Base-by-base conservation (phyloP, 352 stramenopile species). In the Hyphochytrium catenoides region DNA sequence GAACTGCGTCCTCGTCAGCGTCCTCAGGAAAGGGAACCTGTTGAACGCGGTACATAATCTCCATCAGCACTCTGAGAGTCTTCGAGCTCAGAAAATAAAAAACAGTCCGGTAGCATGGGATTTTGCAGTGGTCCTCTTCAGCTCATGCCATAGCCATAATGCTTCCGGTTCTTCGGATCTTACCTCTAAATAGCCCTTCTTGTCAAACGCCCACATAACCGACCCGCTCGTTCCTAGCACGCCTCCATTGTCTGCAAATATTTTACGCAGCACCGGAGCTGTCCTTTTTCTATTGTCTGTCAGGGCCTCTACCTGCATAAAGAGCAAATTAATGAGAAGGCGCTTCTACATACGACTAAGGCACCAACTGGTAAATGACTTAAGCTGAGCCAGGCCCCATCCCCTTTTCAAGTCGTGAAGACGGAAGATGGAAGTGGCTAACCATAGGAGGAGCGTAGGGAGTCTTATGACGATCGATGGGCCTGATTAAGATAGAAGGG, bases 261-360 rank as follows among this genome's bases (percentile, higher is more conserved):
- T 66, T 42, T 76, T 59, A 22, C 63, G 67, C 30, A 81, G 44
- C n/a, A 64, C 63, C 14, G 67, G 67, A 22, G 67, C 67, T n/a
- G 66, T 77, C 26, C 67, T 58, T 20, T 61, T 62, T 34, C 74
- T 74, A 47, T 81, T 81, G 51, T 81, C 63, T 11, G 67, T 81
- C 43, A 81, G 44, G 35, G 63, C 75, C 46, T 81, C 67, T 38
- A 81, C 77, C 66, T 79, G n/a, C n/a, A n/a, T n/a, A n/a, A n/a
- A n/a, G n/a, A n/a, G n/a, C n/a, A n/a, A n/a, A n/a, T n/a, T n/a
- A n/a, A n/a, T n/a, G n/a, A n/a, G n/a, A n/a, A n/a, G n/a, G n/a
- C n/a, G n/a, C n/a, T n/a, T n/a, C n/a, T n/a, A n/a, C n/a, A n/a
- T n/a, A n/a, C n/a, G n/a, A n/a, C n/a, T n/a, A n/a, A n/a, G n/a